phyloP scores from a whole-genome alignment of 2,329 filamentous ascomycete species.

The Coniella vitis region DNA sequence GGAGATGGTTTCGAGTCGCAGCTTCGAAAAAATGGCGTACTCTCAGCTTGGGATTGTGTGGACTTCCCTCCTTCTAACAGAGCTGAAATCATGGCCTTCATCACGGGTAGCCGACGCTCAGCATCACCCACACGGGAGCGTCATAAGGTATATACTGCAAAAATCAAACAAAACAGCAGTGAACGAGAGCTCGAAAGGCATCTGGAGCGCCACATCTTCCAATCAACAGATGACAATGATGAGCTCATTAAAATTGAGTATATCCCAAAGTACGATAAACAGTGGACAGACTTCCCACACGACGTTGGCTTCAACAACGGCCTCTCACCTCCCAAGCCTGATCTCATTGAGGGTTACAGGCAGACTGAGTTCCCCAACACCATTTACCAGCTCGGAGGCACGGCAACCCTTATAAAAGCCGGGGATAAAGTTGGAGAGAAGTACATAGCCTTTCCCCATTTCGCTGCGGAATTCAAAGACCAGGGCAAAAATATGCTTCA shows the following conservation, averaged over 20 bases:
- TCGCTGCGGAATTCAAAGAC: slow-evolving; percentile 23
- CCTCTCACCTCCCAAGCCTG: slow-evolving; percentile 22
- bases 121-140: not conserved
- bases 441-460: slow-evolving; percentile 18
- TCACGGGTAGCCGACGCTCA: not conserved
- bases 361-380: slow-evolving; percentile 19
- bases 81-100: not conserved
- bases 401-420: slow-evolving; percentile 17
- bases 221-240: not conserved
- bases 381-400: no score
- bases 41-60: not conserved
- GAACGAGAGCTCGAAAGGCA: not conserved
- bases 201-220: not conserved
- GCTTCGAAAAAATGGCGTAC: not conserved
- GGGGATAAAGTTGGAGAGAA: no score
- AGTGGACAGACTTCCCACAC: slow-evolving; percentile 17
- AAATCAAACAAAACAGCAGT: not conserved
- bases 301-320: slow-evolving; percentile 23
- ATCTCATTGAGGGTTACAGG: not conserved
- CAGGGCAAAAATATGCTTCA: slow-evolving; percentile 11
- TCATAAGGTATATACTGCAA: not conserved
- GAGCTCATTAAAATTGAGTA: not conserved
- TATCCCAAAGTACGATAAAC: not conserved
- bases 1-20: not conserved
- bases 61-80: not conserved